Base-by-base conservation (phyloP, 164 flowering plant species). In the Platanus orientalis region DNA sequence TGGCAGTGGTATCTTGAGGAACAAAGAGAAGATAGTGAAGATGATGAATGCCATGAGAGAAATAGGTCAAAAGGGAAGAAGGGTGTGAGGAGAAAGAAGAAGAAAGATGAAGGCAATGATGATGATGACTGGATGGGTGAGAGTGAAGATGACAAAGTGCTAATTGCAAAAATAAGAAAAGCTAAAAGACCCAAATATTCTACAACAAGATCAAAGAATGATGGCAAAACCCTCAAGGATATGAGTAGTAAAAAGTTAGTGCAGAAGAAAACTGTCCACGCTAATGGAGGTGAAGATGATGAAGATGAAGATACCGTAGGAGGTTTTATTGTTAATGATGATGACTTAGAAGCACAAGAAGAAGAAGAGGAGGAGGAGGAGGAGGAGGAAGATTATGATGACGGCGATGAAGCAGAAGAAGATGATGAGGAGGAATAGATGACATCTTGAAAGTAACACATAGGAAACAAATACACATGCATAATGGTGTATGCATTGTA, bases 1-100 rank as follows among this genome's bases (percentile, higher is more conserved):
- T 88, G 90, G 96, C 65, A 88, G 30, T 90, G 98, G 98, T 88
- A 85, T 64, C 78, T 93, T 48, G 90, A 89, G 60, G 86, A 84
- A 49, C 44, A 67, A 49, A 69, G 53, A 1, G 73, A 67, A 57
- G 80, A 70, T 19, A 74, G 71, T 63, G 86, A 75, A 6, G 83
- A 82, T 57, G 90, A 82, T 36, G 82, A 76, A 19, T 57, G n/a
- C 7, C 6, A 0, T 27, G 77, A 61, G 44, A 44, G 63, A 23
- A 70, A 57, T 23, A 57, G 60, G 28, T 48, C 52, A n/a, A 63
- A 25, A 60, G 47, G 64, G 28, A 60, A 57, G 57, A 67, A 55
- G 44, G 49, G 53, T 61, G 62, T 42, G 57, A 65, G 68, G 61
- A 78, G 75, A 50, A 79, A 55, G 73, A 75, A 49, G 67, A 76